A percentile compares a stretch with the other conserved stretches of the same genome.
Conservation (phyloP, 2,329 filamentous ascomycete genomes). For the Cadophora gregata region DNA sequence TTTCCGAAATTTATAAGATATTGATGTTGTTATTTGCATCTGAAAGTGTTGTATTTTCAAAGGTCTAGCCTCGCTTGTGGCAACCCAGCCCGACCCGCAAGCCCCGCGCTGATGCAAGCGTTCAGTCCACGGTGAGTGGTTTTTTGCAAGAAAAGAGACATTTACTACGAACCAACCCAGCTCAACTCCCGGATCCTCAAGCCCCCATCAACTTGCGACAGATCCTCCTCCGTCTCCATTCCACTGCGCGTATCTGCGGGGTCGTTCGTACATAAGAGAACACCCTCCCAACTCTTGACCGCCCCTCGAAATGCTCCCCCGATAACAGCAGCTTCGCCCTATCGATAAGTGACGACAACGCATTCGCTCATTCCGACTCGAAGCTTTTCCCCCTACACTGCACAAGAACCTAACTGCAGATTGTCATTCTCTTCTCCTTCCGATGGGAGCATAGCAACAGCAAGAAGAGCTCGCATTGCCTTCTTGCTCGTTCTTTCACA, state of each 20-base stretch:
- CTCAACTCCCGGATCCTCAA: not conserved
- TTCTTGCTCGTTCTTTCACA: conserved; percentile 27
- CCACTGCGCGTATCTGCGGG: not conserved
- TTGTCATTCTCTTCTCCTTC: not conserved
- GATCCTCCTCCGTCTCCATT: not conserved
- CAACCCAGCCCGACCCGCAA: not conserved
- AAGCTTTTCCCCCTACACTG: conserved; percentile 15
- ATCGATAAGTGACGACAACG: conserved; percentile 31
- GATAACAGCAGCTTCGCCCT: conserved; percentile 32
- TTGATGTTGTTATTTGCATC: not conserved
- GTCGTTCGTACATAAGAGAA: conserved; percentile 6
- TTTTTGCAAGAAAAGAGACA: conserved; percentile 10
- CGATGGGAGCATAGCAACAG: conserved; percentile 30
- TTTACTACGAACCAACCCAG: not conserved
- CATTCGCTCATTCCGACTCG: conserved; percentile 12
- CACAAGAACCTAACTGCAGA: conserved; percentile 10
- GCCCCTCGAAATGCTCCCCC: conserved; percentile 40
- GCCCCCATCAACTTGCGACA: not conserved
- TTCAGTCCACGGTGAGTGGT: not conserved
- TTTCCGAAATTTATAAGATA: not conserved
- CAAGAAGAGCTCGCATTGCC: conserved; percentile 30
- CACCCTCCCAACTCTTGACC: conserved; percentile 24
- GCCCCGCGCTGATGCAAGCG: not conserved
- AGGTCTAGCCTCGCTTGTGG: not conserved
- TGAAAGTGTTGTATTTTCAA: not conserved